Evolutionary conservation across 768 basidiomycete genomes (phyloP).

Genomic region (Epithele typhae): DNA sequence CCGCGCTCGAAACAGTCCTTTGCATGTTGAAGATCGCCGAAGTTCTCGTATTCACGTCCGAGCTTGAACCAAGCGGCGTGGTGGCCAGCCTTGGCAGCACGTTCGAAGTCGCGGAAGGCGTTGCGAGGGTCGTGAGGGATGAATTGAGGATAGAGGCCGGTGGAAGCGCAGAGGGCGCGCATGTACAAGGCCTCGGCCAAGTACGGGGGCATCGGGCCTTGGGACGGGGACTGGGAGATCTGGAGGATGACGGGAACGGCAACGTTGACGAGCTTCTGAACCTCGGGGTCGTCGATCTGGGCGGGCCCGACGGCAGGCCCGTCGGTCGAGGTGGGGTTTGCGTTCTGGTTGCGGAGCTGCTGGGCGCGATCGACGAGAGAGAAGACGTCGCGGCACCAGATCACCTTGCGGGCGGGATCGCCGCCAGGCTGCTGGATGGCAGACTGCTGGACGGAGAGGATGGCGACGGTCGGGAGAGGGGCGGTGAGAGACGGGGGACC

Average conservation of each 20-base stretch:
- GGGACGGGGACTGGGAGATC: slow-evolving; percentile 39
- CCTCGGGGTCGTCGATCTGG: slow-evolving; percentile 52
- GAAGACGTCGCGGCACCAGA: slow-evolving; percentile 82
- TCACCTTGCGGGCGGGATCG: slow-evolving; percentile 58
- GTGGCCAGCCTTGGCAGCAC: slow-evolving; percentile 73
- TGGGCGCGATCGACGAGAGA: slow-evolving; percentile 67
- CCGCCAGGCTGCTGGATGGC: slow-evolving; percentile 50
- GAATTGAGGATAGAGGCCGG: slow-evolving; percentile 66
- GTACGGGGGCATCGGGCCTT: slow-evolving; percentile 32
- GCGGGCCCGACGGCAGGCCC: slow-evolving; percentile 39
- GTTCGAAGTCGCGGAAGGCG: slow-evolving; percentile 90
- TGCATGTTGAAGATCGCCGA: slow-evolving; percentile 69
- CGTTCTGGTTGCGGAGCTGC: slow-evolving; percentile 20
- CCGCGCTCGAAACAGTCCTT: slow-evolving; percentile 87
- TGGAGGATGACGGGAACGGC: slow-evolving; percentile 65
- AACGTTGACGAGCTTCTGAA: slow-evolving; percentile 54
- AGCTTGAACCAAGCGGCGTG: slow-evolving; percentile 87
- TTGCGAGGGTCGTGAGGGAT: slow-evolving; percentile 62
- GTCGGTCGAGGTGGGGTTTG: slow-evolving; percentile 30
- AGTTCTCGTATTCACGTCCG: slow-evolving; percentile 88
- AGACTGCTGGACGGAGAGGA: slow-evolving; percentile 47
- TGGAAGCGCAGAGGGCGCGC: slow-evolving; percentile 67
- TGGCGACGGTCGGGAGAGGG: slow-evolving; percentile 60
- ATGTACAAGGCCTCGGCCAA: slow-evolving; percentile 73
- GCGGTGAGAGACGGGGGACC: slow-evolving; percentile 54